A percentile compares a stretch with the other conserved stretches of the same genome.
Evolutionary conservation across 2,329 filamentous ascomycete genomes (phyloP).

Genomic region (Cladosporium sp.): DNA sequence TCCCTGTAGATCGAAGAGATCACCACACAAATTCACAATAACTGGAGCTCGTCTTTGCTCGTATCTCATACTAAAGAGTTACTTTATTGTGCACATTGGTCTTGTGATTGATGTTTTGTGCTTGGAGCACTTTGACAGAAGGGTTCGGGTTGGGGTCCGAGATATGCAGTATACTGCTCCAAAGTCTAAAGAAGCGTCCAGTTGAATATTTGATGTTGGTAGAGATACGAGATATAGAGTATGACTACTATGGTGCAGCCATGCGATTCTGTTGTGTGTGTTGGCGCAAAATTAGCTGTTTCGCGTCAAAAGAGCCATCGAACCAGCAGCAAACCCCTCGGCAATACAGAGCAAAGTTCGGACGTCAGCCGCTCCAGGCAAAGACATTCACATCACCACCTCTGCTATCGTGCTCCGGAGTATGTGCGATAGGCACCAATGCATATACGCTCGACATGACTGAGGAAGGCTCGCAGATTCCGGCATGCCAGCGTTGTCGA

Average conservation of each 20-base stretch:
- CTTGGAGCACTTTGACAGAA: background rate
- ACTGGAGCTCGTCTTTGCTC: background rate
- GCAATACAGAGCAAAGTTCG: background rate
- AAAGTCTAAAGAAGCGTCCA: background rate
- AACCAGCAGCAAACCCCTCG: background rate
- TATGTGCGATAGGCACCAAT: background rate
- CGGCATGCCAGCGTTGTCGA: conserved; percentile 21
- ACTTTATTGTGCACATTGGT: background rate
- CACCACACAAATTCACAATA: background rate
- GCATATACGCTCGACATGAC: background rate
- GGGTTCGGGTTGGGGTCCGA: background rate
- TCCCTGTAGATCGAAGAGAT: background rate
- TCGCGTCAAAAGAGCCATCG: background rate
- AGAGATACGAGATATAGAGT: too few relatives aligned
- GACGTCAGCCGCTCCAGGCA: background rate
- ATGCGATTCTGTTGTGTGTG: too few relatives aligned
- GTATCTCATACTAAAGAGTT: background rate
- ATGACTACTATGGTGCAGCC: too few relatives aligned
- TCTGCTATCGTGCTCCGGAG: background rate
- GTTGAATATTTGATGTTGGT: too few relatives aligned
- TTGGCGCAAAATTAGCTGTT: background rate
- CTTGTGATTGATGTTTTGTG: background rate
- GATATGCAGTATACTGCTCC: background rate
- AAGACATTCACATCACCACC: background rate
- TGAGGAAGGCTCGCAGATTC: conserved; percentile 14